phyloP scores from a whole-genome alignment of 2,329 filamentous ascomycete genomes.

The Penicillium sp. region DNA sequence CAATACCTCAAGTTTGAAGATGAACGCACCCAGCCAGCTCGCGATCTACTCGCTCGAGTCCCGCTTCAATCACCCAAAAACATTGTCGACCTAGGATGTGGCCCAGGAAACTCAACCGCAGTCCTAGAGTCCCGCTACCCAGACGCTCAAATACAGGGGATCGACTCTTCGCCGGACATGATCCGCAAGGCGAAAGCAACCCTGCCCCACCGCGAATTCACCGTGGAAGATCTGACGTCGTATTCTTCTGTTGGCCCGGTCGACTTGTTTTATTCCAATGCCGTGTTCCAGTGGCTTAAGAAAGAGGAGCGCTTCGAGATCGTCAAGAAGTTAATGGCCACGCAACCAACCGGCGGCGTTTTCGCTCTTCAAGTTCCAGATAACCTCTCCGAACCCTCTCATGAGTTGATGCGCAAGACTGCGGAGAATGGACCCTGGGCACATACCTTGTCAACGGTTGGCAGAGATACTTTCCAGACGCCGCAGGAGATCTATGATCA shows the following conservation, averaged over 20 bases:
- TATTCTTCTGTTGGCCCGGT: constrained; percentile 36
- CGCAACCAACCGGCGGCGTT: constrained; percentile 45
- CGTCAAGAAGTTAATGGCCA: constrained; percentile 45
- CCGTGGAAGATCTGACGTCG: constrained; percentile 45
- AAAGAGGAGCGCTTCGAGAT: constrained; percentile 43
- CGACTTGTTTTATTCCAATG: constrained; percentile 57
- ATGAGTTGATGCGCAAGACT: constrained; percentile 51
- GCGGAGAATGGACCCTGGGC: constrained; percentile 44
- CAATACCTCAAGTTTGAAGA: constrained; percentile 58
- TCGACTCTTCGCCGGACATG: constrained; percentile 59
- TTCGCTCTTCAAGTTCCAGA: constrained; percentile 57
- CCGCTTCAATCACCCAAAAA: constrained; percentile 39
- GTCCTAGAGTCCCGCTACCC: constrained; percentile 52
- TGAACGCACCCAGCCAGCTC: constrained; percentile 54
- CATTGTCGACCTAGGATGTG: constrained; percentile 60
- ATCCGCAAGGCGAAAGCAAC: constrained; percentile 46
- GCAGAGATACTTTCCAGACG: constrained; percentile 51
- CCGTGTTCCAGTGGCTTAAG: constrained; percentile 59
- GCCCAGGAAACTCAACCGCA: constrained; percentile 58
- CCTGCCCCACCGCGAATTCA: constrained; percentile 47
- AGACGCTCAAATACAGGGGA: constrained; percentile 46
- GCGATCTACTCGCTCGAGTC: constrained; percentile 54
- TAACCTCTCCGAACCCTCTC: constrained; percentile 51
- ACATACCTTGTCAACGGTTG: constrained; percentile 29
- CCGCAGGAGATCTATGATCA: constrained; percentile 50